Evolutionary conservation across 805 yeast species (phyloP).

Genomic region (fission yeast (Schizosaccharomyces pombe)): ASM294v3 CU329670.1:837501-838000

Average conservation of each 20-base stretch:
- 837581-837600: slow-evolving; percentile 35
- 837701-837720: slow-evolving; percentile 48
- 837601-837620: slow-evolving; percentile 52
- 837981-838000: too few species aligned
- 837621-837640: slow-evolving; percentile 36
- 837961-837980: neutral
- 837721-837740: slow-evolving; percentile 47
- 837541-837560: slow-evolving; percentile 12
- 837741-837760: slow-evolving; percentile 45
- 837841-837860: slow-evolving; percentile 20
- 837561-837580: slow-evolving; percentile 28
- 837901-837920: slow-evolving; percentile 46
- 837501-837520: neutral
- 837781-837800: slow-evolving; percentile 40
- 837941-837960: neutral
- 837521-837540: neutral
- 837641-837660: slow-evolving; percentile 20
- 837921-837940: slow-evolving; percentile 7
- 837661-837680: slow-evolving; percentile 22
- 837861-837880: slow-evolving; percentile 47
- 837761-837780: slow-evolving; percentile 53
- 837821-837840: neutral
- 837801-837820: slow-evolving; percentile 29
- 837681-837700: slow-evolving; percentile 52
- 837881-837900: slow-evolving; percentile 48